Conservation (phyloP, 2,329 filamentous ascomycete genomes). For the Exophiala dermatitidis region DNA sequence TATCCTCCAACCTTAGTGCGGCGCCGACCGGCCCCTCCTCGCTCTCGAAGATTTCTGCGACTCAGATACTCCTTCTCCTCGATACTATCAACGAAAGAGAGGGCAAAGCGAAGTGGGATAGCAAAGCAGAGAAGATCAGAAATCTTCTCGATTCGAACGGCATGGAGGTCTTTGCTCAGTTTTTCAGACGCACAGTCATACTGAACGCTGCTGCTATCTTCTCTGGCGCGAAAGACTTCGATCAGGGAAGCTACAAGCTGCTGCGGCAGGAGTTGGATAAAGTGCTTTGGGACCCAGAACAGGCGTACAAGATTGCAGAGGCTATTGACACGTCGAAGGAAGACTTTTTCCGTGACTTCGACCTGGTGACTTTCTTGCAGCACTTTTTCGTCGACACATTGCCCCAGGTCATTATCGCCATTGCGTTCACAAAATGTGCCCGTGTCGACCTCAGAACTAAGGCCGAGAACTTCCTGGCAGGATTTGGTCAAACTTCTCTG, state of each 20-base stretch:
- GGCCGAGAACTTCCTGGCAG: conserved; percentile 37
- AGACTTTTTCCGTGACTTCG: conserved; percentile 91
- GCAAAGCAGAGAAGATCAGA: conserved; percentile 81
- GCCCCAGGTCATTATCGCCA: conserved; percentile 76
- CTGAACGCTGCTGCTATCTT: conserved; percentile 91
- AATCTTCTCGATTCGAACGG: conserved; percentile 97
- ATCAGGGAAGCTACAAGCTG: conserved; percentile 77
- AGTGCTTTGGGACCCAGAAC: conserved; percentile 68
- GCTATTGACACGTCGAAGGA: conserved; percentile 84
- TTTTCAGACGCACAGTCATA: conserved; percentile 85
- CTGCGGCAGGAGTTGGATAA: conserved; percentile 80
- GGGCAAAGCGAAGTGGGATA: conserved; percentile 83
- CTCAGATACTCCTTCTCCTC: conserved; percentile 88
- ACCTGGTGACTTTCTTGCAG: conserved; percentile 89
- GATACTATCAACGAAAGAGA: conserved; percentile 94
- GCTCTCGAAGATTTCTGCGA: conserved; percentile 86
- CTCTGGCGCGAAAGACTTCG: conserved; percentile 58
- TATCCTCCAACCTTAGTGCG: conserved; percentile 31
- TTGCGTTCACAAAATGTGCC: conserved; percentile 78
- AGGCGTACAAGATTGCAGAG: conserved; percentile 86
- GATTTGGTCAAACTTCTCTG: conserved; percentile 12
- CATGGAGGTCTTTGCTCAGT: conserved; percentile 97
- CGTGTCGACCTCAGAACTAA: conserved; percentile 80
- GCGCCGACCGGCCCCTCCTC: conserved; percentile 49
- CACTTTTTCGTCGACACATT: conserved; percentile 90